Evolutionary conservation across 306 rosid genomes (phyloP).

Genomic region (Vigna unguiculata): DNA sequence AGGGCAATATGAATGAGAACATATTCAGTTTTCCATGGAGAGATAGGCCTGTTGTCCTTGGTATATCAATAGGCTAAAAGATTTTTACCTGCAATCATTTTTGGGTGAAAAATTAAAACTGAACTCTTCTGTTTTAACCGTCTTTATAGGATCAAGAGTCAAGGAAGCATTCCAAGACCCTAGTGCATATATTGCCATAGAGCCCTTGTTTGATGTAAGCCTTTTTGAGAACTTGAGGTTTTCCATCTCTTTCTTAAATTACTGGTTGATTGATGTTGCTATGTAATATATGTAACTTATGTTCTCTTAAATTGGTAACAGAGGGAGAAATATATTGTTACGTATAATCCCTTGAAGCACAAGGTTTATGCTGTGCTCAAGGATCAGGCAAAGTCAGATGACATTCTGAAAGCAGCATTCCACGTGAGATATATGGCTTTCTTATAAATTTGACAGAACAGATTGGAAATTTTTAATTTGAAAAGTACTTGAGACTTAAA

Average conservation of each 20-base stretch:
- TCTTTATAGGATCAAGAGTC: conserved; percentile 78
- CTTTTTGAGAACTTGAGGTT: conserved; percentile 23
- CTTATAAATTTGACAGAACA: conserved; percentile 31
- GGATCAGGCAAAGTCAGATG: conserved; percentile 95
- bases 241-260: conserved; percentile 25
- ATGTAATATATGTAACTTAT: conserved; percentile 1
- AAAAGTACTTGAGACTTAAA: conserved; percentile 29
- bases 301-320: conserved; percentile 51
- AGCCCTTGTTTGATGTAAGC: conserved; percentile 83
- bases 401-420: conserved; percentile 94
- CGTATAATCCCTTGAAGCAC: conserved; percentile 79
- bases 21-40: conserved; percentile 91
- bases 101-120: conserved; percentile 39
- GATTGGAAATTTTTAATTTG: conserved; percentile 27
- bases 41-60: conserved; percentile 89
- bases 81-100: conserved; percentile 31
- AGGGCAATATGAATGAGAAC: conserved; percentile 82
- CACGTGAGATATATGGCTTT: conserved; percentile 72
- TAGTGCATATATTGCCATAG: conserved; percentile 76
- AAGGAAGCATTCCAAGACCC: conserved; percentile 98
- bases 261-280: conserved; percentile 23
- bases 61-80: conserved; percentile 53
- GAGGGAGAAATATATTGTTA: conserved; percentile 88
- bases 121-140: conserved; percentile 25
- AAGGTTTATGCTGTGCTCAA: conserved; percentile 94